Conservation (phyloP, 208 protist species). For the Entamoeba moshkovskii region DNA sequence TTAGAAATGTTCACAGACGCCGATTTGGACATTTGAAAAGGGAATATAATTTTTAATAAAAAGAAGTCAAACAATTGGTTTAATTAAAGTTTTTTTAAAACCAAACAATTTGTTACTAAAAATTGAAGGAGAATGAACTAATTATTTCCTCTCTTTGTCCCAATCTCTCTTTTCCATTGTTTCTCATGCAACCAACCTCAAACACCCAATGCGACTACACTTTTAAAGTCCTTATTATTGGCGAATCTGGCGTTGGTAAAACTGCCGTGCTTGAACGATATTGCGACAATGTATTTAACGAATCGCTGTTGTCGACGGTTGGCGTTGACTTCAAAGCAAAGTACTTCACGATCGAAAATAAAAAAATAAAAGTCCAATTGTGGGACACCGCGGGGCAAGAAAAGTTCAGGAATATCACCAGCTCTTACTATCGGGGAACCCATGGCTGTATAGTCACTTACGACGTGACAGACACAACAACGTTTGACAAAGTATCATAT, state of each 20-base stretch:
- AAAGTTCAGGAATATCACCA: background rate
- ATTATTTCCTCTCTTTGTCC: no score
- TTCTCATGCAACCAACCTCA: background rate
- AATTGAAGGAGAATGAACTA: no score
- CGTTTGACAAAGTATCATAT: background rate
- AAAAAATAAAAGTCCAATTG: background rate
- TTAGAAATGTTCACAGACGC: background rate
- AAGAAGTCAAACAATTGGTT: no score
- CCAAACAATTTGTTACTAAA: no score
- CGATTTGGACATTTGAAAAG: background rate
- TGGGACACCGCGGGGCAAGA: background rate
- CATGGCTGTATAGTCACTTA: background rate
- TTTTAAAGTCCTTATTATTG: background rate
- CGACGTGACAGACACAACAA: background rate
- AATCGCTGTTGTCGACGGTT: background rate
- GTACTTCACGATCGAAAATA: background rate
- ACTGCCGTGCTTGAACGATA: background rate
- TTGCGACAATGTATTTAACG: background rate
- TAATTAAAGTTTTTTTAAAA: no score
- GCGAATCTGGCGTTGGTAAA: background rate
- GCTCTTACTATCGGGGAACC: background rate
- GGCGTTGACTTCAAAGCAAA: background rate
- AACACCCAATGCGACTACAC: background rate
- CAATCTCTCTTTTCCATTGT: no score
- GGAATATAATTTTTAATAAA: no score